A percentile compares a stretch with the other conserved stretches of the same genome.
Conservation (phyloP, 2,329 filamentous ascomycete species). For the Tothia fuscella region DNA sequence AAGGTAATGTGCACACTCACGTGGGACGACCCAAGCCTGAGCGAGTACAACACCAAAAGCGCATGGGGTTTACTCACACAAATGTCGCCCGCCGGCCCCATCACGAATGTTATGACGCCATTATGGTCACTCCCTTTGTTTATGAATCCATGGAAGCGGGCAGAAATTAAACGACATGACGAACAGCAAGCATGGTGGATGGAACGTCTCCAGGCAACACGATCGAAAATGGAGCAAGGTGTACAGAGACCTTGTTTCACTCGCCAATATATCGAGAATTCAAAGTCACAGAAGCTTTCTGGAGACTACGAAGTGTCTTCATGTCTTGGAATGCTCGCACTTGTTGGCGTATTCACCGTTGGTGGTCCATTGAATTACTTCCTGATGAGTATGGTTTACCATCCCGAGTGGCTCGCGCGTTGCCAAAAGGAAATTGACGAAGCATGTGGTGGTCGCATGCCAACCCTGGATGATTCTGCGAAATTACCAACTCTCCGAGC, state of each 20-base stretch:
- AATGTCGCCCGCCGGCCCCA: constrained; percentile 46
- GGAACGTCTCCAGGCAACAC: constrained; percentile 30
- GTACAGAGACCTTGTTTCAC: constrained; percentile 31
- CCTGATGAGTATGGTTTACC: constrained; percentile 33
- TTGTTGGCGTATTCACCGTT: constrained; percentile 26
- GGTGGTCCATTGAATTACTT: constrained; percentile 21
- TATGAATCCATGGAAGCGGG: constrained; percentile 43
- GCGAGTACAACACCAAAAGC: constrained; percentile 36
- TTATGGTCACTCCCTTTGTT: constrained; percentile 40
- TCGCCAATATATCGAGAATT: constrained; percentile 31
- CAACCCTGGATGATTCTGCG: constrained; percentile 28
- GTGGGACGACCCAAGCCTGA: constrained; percentile 41
- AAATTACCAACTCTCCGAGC: constrained; percentile 21
- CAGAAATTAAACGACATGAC: constrained; percentile 41
- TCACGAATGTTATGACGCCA: constrained; percentile 45
- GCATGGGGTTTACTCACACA: constrained; percentile 46
- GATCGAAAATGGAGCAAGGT: constrained; percentile 29
- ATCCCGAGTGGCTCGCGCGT: constrained; percentile 36
- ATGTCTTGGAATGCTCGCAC: constrained; percentile 23
- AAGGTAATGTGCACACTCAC: constrained; percentile 44
- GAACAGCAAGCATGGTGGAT: constrained; percentile 43
- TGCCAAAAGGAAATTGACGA: constrained; percentile 35
- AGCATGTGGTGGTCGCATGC: constrained; percentile 29
- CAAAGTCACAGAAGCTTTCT: constrained; percentile 21
- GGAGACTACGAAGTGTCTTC: constrained; percentile 25